Evolutionary conservation across 2,329 filamentous ascomycete genomes (phyloP).

Genomic region (Penicillium griseofulvum): DNA sequence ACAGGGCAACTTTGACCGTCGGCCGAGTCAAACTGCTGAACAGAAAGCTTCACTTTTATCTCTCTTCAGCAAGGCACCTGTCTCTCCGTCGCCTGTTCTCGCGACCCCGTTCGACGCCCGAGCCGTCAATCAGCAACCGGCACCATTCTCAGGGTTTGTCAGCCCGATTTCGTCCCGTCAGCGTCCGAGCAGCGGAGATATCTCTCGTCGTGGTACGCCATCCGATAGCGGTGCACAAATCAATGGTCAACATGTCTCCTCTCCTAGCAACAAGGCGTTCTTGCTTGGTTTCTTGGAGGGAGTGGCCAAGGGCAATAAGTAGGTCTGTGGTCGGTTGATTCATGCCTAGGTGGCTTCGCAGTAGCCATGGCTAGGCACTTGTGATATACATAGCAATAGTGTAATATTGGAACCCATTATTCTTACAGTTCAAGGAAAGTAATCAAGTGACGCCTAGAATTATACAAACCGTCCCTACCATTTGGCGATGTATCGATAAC

Average conservation of each 20-base stretch:
- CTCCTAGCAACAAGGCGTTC: slow-evolving; percentile 71
- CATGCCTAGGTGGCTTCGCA: neutral
- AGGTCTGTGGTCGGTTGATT: neutral
- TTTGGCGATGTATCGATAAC: no score
- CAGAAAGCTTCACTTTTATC: slow-evolving; percentile 57
- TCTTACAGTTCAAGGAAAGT: neutral
- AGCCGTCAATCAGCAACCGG: slow-evolving; percentile 17
- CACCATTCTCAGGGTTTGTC: slow-evolving; percentile 25
- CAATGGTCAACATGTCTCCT: slow-evolving; percentile 48
- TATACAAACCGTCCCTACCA: no score
- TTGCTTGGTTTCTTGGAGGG: slow-evolving; percentile 71
- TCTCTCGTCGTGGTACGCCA: slow-evolving; percentile 20
- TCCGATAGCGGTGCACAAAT: slow-evolving; percentile 45
- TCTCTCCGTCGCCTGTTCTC: slow-evolving; percentile 24
- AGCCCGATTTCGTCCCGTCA: slow-evolving; percentile 33
- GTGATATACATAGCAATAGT: neutral
- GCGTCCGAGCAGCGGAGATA: slow-evolving; percentile 17
- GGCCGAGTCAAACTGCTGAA: slow-evolving; percentile 42
- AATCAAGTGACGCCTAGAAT: no score
- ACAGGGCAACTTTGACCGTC: slow-evolving; percentile 33
- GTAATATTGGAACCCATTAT: neutral
- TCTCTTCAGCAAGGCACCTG: slow-evolving; percentile 57
- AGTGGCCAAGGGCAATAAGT: slow-evolving; percentile 46
- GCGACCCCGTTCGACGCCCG: slow-evolving; percentile 22
- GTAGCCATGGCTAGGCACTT: neutral